Conservation (phyloP, 768 basidiomycete species). For the Cantharellus anzutake region DNA sequence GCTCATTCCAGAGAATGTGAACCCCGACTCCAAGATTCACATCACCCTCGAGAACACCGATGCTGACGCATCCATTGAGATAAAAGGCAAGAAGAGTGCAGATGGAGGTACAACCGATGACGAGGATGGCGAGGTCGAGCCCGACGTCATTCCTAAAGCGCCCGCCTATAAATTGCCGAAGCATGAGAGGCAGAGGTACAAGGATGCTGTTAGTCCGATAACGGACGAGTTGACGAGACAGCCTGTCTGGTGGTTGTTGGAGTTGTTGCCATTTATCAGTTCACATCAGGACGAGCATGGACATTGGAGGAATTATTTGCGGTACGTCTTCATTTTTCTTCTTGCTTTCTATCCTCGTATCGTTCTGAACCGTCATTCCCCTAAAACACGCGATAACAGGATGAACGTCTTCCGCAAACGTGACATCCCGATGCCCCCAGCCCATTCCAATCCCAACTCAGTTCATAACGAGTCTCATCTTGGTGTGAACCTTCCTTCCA, state of each 20-base stretch:
- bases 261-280: slow-evolving; percentile 3
- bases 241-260: neutral
- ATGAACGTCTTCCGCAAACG: neutral
- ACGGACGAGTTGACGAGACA: neutral
- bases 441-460: neutral
- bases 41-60: neutral
- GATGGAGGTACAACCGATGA: no score
- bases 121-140: no score
- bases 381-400: neutral
- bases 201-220: slow-evolving; percentile 1
- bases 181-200: no score
- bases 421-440: neutral
- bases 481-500: neutral
- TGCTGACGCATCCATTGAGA: neutral
- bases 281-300: slow-evolving; percentile 2
- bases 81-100: no score
- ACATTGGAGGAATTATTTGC: slow-evolving; percentile 2
- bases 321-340: neutral
- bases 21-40: neutral
- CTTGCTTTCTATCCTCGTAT: neutral
- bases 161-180: no score
- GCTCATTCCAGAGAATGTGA: no score
- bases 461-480: neutral
- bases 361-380: neutral
- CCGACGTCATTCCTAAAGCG: no score